phyloP scores from a whole-genome alignment of 371 early-diverging fungal species.

The Dinochytrium kinnereticum region DNA sequence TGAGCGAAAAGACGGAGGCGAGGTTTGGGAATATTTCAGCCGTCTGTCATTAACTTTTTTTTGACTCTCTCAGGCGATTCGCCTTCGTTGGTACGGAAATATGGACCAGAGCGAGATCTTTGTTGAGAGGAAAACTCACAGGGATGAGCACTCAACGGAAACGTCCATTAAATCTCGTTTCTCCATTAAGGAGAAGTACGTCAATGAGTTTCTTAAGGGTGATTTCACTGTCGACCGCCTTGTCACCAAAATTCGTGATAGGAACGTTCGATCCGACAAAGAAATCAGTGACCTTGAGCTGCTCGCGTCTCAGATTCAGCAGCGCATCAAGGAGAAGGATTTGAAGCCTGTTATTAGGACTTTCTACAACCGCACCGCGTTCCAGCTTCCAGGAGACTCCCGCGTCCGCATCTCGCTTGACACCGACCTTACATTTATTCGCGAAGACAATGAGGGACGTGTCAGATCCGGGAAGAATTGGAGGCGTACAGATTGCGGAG shows the following conservation, averaged over 20 bases:
- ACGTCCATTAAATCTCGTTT: slow-evolving; percentile 92
- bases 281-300: slow-evolving; percentile 75
- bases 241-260: slow-evolving; percentile 78
- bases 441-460: slow-evolving; percentile 86
- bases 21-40: slow-evolving; percentile 41
- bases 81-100: slow-evolving; percentile 97
- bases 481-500: slow-evolving; percentile 93
- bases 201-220: slow-evolving; percentile 85
- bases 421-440: slow-evolving; percentile 96
- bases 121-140: slow-evolving; percentile 97
- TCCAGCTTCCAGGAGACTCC: slow-evolving; percentile 99
- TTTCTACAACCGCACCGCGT: slow-evolving; percentile 99
- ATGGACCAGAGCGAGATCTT: slow-evolving; percentile 82
- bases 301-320: slow-evolving; percentile 83
- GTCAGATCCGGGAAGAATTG: slow-evolving; percentile 86
- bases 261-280: slow-evolving; percentile 67
- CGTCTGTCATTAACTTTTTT: neutral
- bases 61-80: slow-evolving; percentile 39
- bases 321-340: slow-evolving; percentile 73
- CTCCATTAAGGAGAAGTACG: slow-evolving; percentile 92
- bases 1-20: slow-evolving; percentile 92
- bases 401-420: slow-evolving; percentile 98
- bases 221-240: slow-evolving; percentile 75
- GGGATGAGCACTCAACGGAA: slow-evolving; percentile 94
- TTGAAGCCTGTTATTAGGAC: slow-evolving; percentile 92